Conservation (phyloP, 1,284 basidiomycete genomes). For the Xerocomus amazonicus region DNA sequence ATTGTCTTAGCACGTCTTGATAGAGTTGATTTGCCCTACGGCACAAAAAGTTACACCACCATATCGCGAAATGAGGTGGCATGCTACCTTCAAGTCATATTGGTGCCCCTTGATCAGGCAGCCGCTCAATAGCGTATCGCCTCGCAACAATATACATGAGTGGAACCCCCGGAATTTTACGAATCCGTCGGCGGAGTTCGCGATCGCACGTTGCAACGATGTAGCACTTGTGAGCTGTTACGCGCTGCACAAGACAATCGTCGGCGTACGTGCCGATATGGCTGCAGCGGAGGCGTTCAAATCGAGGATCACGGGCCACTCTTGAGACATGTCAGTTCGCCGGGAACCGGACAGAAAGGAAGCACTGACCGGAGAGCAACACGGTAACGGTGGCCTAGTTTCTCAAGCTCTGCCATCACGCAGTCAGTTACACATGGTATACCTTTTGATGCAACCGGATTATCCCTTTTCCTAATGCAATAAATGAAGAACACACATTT, state of each 20-base stretch:
- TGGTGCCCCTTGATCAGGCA: slow-evolving; percentile 90
- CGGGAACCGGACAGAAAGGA: neutral
- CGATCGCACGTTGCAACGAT: slow-evolving; percentile 98
- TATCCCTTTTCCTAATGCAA: neutral
- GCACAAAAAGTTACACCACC: slow-evolving; percentile 8
- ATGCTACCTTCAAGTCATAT: slow-evolving; percentile 11
- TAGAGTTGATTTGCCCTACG: neutral
- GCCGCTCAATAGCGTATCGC: slow-evolving; percentile 87
- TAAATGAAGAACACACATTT: slow-evolving; percentile 70
- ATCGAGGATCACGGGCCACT: slow-evolving; percentile 94
- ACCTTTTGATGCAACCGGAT: slow-evolving; percentile 46
- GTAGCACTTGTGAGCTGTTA: slow-evolving; percentile 93
- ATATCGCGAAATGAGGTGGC: neutral
- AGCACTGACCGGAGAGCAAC: slow-evolving; percentile 79
- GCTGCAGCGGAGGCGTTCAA: slow-evolving; percentile 89
- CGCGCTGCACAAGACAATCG: slow-evolving; percentile 95
- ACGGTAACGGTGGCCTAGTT: slow-evolving; percentile 93
- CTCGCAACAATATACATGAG: slow-evolving; percentile 94
- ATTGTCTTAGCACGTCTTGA: neutral
- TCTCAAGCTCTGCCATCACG: slow-evolving; percentile 97
- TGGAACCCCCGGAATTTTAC: slow-evolving; percentile 92
- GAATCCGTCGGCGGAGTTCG: slow-evolving; percentile 86
- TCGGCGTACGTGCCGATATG: slow-evolving; percentile 98
- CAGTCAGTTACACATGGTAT: slow-evolving; percentile 99
- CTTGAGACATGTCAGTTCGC: slow-evolving; percentile 38